These are phyloP conservation scores for Mallotus japonicus DNA, from an alignment of 441 rosid genomes.

Conservation along the genomic window DNA sequence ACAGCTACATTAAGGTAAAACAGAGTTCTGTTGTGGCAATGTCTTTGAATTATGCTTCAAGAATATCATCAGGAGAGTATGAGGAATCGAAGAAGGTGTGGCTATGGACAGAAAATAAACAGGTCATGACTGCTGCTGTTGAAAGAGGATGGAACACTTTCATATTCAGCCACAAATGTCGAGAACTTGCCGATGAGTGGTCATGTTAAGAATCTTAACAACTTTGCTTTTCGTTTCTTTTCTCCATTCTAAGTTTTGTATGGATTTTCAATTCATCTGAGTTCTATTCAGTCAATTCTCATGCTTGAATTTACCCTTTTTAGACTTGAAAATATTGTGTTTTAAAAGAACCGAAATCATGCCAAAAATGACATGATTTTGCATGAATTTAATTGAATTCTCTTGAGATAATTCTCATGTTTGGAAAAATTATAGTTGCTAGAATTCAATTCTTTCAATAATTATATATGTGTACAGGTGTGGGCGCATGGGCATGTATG, in stretches of 20 bases:
- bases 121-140: slow-evolving; percentile 76
- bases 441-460: too few relatives aligned
- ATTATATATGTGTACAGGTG: too few relatives aligned
- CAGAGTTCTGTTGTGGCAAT: slow-evolving; percentile 18
- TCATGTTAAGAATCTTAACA: slow-evolving; percentile 45
- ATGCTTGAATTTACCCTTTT: not conserved
- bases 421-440: too few relatives aligned
- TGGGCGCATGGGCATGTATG: too few relatives aligned
- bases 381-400: not conserved
- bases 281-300: not conserved
- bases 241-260: not conserved
- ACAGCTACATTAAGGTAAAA: not conserved
- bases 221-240: not conserved
- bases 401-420: too few relatives aligned
- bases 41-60: slow-evolving; percentile 25
- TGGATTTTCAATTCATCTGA: not conserved
- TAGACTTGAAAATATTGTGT: too few relatives aligned
- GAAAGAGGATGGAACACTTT: slow-evolving; percentile 92
- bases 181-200: slow-evolving; percentile 61
- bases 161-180: slow-evolving; percentile 44
- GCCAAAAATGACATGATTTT: too few relatives aligned
- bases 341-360: too few relatives aligned
- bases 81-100: slow-evolving; percentile 62
- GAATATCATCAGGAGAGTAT: slow-evolving; percentile 22
- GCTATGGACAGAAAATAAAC: slow-evolving; percentile 75